These are phyloP conservation scores for Beauveria asiatica DNA, from an alignment of 2,329 filamentous ascomycete species.

Conservation along the genomic window DNA sequence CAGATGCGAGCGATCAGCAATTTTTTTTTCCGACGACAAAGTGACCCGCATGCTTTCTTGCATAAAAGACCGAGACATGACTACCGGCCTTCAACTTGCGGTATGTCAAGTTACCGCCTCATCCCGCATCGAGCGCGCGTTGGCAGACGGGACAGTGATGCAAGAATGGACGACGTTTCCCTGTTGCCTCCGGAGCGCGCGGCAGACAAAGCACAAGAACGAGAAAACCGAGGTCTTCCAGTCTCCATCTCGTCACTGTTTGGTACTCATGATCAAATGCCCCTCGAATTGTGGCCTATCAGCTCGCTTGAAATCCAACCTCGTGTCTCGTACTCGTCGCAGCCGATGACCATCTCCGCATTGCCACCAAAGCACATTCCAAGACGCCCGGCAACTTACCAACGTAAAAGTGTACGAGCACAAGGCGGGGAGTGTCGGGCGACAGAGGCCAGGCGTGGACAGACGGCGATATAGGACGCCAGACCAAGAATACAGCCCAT, in stretches of 20 bases:
- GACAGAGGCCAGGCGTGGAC: background rate
- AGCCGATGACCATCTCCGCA: background rate
- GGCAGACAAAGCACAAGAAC: background rate
- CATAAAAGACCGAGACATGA: conserved; percentile 1
- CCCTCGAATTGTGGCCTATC: background rate
- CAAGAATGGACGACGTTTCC: background rate
- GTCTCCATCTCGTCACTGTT: background rate
- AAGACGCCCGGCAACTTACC: background rate
- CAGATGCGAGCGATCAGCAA: conserved; percentile 1
- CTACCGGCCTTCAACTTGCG: too few species aligned
- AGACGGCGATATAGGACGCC: background rate
- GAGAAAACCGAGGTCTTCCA: background rate
- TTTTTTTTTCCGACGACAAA: background rate
- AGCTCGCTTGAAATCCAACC: background rate
- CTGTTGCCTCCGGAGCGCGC: background rate
- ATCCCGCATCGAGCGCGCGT: background rate
- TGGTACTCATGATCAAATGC: background rate
- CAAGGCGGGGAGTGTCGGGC: background rate
- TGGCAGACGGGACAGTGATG: background rate
- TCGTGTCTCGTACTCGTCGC: background rate
- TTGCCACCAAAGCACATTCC: background rate
- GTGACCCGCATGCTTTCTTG: conserved; percentile 7
- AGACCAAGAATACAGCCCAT: background rate
- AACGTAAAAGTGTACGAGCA: background rate
- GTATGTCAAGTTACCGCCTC: background rate